These are phyloP conservation scores for Colletotrichum navitas DNA, from an alignment of 2,329 filamentous ascomycete genomes.

Conservation along the genomic window DNA sequence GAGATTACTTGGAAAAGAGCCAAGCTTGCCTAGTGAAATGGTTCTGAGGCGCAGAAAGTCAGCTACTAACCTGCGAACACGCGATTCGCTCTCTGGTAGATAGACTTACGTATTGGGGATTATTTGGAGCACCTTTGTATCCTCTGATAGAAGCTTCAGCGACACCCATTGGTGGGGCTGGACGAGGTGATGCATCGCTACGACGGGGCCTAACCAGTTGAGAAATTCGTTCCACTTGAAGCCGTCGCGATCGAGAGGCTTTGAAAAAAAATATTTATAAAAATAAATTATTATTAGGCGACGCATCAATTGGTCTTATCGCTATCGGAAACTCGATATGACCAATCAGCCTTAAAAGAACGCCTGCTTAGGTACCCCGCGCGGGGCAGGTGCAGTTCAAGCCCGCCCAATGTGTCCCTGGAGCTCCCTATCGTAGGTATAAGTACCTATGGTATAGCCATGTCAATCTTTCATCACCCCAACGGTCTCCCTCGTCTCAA, in stretches of 20 bases:
- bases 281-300: slow-evolving; percentile 15
- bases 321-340: slow-evolving; percentile 19
- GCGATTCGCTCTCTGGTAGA: background rate
- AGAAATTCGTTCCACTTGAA: slow-evolving; percentile 12
- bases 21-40: slow-evolving; percentile 92
- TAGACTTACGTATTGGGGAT: slow-evolving; percentile 68
- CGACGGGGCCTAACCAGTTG: slow-evolving; percentile 1
- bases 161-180: slow-evolving; percentile 72
- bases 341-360: slow-evolving; percentile 22
- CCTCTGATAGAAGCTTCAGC: slow-evolving; percentile 70
- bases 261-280: slow-evolving; percentile 2
- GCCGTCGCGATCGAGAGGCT: background rate
- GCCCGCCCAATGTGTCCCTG: slow-evolving; percentile 3
- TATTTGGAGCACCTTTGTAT: slow-evolving; percentile 68
- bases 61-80: background rate
- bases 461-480: background rate
- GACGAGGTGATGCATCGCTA: slow-evolving; percentile 58
- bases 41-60: slow-evolving; percentile 64
- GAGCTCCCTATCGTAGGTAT: background rate
- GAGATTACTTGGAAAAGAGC: slow-evolving; percentile 88
- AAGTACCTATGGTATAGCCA: background rate
- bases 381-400: slow-evolving; percentile 34
- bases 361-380: slow-evolving; percentile 31
- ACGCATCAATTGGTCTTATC: slow-evolving; percentile 32
- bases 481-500: background rate